phyloP scores from a whole-genome alignment of 805 yeast species.

The Diddensiella santjacobensis region DNA sequence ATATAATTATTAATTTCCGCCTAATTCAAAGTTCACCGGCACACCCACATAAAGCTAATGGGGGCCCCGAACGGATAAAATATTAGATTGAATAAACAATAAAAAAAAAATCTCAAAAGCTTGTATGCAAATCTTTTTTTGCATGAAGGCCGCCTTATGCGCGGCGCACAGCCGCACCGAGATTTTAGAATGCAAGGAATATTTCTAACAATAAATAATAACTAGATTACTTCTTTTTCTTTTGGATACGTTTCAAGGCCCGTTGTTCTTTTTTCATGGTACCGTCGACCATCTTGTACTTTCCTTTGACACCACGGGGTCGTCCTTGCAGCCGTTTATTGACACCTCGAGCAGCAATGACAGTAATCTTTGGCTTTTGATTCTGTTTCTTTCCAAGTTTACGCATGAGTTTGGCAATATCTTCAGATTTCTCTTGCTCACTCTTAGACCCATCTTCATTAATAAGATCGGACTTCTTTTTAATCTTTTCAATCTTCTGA shows the following conservation, averaged over 20 bases:
- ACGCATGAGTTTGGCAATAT: slow-evolving; percentile 80
- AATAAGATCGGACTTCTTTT: slow-evolving; percentile 88
- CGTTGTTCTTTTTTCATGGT: slow-evolving; percentile 95
- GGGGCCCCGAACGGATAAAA: no score
- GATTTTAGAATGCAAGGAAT: no score
- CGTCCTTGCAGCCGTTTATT: slow-evolving; percentile 89
- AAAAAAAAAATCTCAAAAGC: no score
- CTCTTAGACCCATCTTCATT: slow-evolving; percentile 83
- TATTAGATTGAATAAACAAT: no score
- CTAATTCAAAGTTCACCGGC: no score
- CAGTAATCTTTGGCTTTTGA: slow-evolving; percentile 75
- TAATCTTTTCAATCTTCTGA: slow-evolving; percentile 78
- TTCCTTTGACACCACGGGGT: slow-evolving; percentile 96
- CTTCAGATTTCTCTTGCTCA: slow-evolving; percentile 93
- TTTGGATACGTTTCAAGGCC: slow-evolving; percentile 84
- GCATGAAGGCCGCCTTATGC: no score
- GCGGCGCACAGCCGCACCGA: no score
- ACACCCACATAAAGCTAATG: no score
- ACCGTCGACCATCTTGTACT: slow-evolving; percentile 99
- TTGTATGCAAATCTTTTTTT: no score
- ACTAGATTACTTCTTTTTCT: slow-evolving; percentile 61
- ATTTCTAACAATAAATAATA: not conserved
- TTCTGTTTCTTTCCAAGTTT: slow-evolving; percentile 69
- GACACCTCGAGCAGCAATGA: slow-evolving; percentile 81
- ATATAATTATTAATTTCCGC: no score